These are phyloP conservation scores for Mycosarcoma mackinlayi DNA, from an alignment of 1,284 basidiomycete species.

Conservation along the genomic window DNA sequence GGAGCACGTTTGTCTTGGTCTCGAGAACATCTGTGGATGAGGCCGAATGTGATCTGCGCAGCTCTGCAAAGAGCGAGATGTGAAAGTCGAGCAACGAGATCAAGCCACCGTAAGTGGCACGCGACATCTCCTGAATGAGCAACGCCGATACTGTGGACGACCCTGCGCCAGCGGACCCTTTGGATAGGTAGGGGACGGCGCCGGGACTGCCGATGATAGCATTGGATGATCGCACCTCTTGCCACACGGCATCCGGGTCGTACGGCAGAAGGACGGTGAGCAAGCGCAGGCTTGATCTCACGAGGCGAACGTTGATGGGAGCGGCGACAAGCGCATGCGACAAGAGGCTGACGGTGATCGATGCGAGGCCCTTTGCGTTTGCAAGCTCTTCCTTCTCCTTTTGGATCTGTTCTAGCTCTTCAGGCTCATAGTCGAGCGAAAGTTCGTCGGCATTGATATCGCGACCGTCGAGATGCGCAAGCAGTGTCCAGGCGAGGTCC, in stretches of 20 bases:
- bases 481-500: conserved; percentile 75
- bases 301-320: conserved; percentile 74
- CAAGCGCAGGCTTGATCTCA: conserved; percentile 82
- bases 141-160: conserved; percentile 71
- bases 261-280: conserved; percentile 80
- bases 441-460: conserved; percentile 42
- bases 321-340: conserved; percentile 78
- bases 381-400: conserved; percentile 50
- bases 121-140: conserved; percentile 77
- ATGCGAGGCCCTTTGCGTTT: conserved; percentile 72
- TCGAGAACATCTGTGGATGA: conserved; percentile 74
- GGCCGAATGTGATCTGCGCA: conserved; percentile 73
- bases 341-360: conserved; percentile 83
- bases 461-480: conserved; percentile 74
- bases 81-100: conserved; percentile 80
- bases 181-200: conserved; percentile 32
- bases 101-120: conserved; percentile 82
- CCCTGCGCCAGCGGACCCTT: conserved; percentile 12
- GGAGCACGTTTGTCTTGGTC: conserved; percentile 82
- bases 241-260: conserved; percentile 83
- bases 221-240: conserved; percentile 81
- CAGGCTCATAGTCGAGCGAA: conserved; percentile 45
- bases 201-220: conserved; percentile 76
- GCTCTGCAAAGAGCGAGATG: conserved; percentile 79
- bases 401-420: conserved; percentile 46